Conservation (phyloP, 495 filamentous ascomycete genomes). For the Staphylotrichum longicolle region DNA sequence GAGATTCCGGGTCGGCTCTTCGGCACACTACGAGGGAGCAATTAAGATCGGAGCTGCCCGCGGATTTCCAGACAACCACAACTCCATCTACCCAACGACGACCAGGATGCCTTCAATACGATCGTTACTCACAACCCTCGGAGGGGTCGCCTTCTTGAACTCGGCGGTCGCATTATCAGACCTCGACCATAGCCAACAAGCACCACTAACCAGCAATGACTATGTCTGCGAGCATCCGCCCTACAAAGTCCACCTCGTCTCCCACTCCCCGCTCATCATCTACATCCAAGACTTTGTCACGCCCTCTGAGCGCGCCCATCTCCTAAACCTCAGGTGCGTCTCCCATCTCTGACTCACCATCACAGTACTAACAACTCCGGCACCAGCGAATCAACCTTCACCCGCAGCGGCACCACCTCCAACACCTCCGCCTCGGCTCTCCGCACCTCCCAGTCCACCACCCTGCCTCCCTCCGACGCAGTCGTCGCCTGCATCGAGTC, state of each 20-base stretch:
- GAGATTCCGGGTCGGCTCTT: not conserved
- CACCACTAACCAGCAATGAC: conserved; percentile 12
- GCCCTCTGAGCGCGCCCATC: conserved; percentile 39
- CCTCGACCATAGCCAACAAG: conserved; percentile 7
- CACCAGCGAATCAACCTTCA: conserved; percentile 39
- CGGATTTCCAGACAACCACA: too few species aligned
- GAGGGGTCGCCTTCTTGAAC: not conserved
- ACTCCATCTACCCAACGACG: not conserved
- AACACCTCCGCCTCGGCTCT: conserved; percentile 33
- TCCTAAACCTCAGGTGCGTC: conserved; percentile 44
- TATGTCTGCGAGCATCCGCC: conserved; percentile 41
- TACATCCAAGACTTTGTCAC: conserved; percentile 54
- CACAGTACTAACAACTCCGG: conserved; percentile 5
- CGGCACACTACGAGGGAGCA: not conserved
- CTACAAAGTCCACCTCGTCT: conserved; percentile 53
- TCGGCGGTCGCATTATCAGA: not conserved
- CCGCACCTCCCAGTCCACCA: conserved; percentile 48
- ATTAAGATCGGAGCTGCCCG: not conserved
- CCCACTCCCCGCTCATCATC: conserved; percentile 54
- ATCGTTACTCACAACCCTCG: conserved; percentile 19
- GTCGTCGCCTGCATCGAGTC: conserved; percentile 66
- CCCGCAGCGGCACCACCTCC: conserved; percentile 41
- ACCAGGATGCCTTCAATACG: conserved; percentile 1
- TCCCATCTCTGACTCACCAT: not conserved
- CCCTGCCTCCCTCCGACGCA: conserved; percentile 47